Evolutionary conservation across 1,284 basidiomycete species (phyloP), one percentile per base, ranked within the genome.

Genomic region (Ustilago bromivora): DNA sequence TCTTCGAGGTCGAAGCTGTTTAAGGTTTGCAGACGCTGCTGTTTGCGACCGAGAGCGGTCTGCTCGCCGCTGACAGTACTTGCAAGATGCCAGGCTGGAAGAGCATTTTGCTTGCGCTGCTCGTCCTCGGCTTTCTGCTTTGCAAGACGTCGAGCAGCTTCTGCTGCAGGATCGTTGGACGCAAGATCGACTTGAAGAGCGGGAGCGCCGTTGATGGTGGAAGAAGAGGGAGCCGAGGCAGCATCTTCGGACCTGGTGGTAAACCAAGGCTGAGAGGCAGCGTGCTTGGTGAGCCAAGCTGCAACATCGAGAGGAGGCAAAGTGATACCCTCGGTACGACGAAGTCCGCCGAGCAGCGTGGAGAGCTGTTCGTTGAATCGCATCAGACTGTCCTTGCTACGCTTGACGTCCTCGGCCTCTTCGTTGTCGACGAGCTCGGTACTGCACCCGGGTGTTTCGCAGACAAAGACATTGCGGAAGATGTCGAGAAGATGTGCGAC

Each of bases 361-460:
- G 91, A 90, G 87, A 96, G 95, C 86, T 96, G 94, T 69, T 91
- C 90, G 87, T 98, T 98, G 87, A 99, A 96, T 68, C 94, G 89
- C 87, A 95, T 93, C 93, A 99, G 96, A 63, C 94, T 90, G 86
- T 98, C 96, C 86, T 96, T 93, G 80, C 92, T 94, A 15, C 93
- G 92, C 68, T 89, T 89, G 15, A 94, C 92, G 72, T 91, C 93
- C 86, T 94, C 93, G 10, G 92, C 92, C 81, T 94, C 92, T 87
- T 98, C 96, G 82, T 98, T 96, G 87, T 98, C 94, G 51, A 94
- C 89, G 28, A 98, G 90, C 85, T 96, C 95, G 53, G 87, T 87
- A 28, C 85, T 85, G 76, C 89, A 90, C 11, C 88, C 87, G 1
- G 83, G 82, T 9, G 71, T 78, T 35, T 86, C 84, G 76, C 84